phyloP scores from a whole-genome alignment of 352 stramenopile species.

The Lagenidium sp. region DNA sequence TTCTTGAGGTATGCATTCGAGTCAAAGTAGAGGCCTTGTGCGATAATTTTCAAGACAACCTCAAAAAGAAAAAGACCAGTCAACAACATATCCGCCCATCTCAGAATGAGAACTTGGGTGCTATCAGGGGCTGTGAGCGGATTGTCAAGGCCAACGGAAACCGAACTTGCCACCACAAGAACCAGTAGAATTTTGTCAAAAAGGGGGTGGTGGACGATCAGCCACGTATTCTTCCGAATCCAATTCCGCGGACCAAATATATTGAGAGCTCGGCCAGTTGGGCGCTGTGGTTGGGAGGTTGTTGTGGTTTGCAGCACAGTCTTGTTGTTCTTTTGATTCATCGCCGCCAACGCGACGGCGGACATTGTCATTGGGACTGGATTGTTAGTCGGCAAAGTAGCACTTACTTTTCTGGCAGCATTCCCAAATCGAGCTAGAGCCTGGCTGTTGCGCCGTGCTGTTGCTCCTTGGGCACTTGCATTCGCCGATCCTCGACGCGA shows the following conservation, averaged over 20 bases:
- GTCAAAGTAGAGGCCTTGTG: slow-evolving; percentile 47
- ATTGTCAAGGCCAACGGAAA: slow-evolving; percentile 68
- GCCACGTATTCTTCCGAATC: slow-evolving; percentile 24
- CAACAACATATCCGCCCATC: slow-evolving; percentile 40
- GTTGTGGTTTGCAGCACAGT: slow-evolving; percentile 2
- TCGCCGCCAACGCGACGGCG: slow-evolving; percentile 10
- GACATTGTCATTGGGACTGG: too few relatives aligned
- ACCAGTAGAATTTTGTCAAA: slow-evolving; percentile 67
- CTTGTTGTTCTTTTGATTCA: slow-evolving; percentile 15
- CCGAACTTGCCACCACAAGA: slow-evolving; percentile 51
- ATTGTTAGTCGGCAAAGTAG: background rate
- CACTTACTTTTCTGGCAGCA: too few relatives aligned
- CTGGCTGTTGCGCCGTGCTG: background rate
- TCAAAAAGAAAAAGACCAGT: slow-evolving; percentile 67
- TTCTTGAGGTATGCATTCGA: slow-evolving; percentile 56
- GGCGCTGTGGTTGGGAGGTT: too few relatives aligned
- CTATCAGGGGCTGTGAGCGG: slow-evolving; percentile 43
- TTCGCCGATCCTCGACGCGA: background rate
- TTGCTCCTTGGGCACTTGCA: background rate
- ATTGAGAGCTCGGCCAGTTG: slow-evolving; percentile 20
- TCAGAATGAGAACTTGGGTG: slow-evolving; percentile 14
- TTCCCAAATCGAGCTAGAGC: too few relatives aligned
- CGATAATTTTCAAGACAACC: slow-evolving; percentile 71
- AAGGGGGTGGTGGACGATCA: slow-evolving; percentile 29
- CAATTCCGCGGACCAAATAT: slow-evolving; percentile 23